Conservation (phyloP, 2,329 filamentous ascomycete species). For the Fusarium sp. region DNA sequence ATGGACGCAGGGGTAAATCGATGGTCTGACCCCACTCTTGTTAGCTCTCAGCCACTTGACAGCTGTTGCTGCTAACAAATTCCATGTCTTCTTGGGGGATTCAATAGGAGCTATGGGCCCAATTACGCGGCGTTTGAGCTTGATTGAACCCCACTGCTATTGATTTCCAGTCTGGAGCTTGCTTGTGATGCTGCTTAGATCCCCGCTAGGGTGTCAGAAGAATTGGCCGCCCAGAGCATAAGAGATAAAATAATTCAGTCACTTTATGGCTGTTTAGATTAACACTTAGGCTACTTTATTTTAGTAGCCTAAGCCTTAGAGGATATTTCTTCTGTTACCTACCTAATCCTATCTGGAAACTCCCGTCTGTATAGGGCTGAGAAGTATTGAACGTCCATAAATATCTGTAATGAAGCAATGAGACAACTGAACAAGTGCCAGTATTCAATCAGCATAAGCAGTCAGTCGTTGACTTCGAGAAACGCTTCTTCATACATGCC, state of each 20-base stretch:
- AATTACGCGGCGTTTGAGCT: slow-evolving; percentile 25
- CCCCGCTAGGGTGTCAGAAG: no score
- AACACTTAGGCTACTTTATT: no score
- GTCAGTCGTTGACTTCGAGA: neutral
- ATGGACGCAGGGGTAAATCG: slow-evolving; percentile 43
- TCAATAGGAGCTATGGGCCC: slow-evolving; percentile 10
- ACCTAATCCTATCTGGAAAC: neutral
- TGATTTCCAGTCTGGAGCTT: neutral
- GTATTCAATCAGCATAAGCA: neutral
- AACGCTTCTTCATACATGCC: neutral
- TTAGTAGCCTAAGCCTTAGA: no score
- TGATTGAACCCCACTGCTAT: neutral
- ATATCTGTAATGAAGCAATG: neutral
- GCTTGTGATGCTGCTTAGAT: slow-evolving; percentile 1
- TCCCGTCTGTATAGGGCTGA: slow-evolving; percentile 3
- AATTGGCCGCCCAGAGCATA: no score
- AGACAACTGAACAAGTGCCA: neutral
- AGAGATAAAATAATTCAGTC: no score
- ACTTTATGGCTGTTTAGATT: no score
- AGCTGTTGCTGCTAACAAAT: slow-evolving; percentile 36
- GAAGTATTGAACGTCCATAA: neutral
- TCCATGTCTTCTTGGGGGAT: slow-evolving; percentile 4
- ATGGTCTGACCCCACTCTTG: slow-evolving; percentile 34
- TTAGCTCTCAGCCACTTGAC: slow-evolving; percentile 36
- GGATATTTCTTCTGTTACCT: no score